A percentile compares a stretch with the other conserved stretches of the same genome.
phyloP scores from a whole-genome alignment of 2,329 filamentous ascomycete species.

The Hypoxylon sp. region DNA sequence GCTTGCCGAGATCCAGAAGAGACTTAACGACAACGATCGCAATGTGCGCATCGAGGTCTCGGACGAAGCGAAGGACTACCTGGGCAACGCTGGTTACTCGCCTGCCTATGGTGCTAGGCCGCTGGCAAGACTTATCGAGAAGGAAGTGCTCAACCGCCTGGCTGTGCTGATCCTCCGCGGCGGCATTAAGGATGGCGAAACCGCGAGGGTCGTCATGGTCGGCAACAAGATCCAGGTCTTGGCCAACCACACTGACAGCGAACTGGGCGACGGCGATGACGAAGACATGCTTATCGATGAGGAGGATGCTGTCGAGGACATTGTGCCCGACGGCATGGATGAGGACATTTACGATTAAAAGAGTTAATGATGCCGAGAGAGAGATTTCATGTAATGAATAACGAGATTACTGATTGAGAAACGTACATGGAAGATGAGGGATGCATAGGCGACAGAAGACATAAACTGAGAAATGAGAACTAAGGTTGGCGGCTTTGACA shows the following conservation, averaged over 20 bases:
- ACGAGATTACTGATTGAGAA: constrained; percentile 10
- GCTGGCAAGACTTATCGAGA: constrained; percentile 90
- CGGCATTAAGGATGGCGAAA: constrained; percentile 87
- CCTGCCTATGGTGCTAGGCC: constrained; percentile 95
- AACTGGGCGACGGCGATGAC: constrained; percentile 69
- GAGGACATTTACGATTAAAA: constrained; percentile 66
- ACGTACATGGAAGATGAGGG: constrained; percentile 1
- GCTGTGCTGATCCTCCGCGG: constrained; percentile 92
- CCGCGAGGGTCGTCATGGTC: constrained; percentile 82
- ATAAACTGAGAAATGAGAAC: constrained; percentile 8
- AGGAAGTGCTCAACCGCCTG: constrained; percentile 94
- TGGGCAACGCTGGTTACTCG: constrained; percentile 92
- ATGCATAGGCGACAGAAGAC: constrained; percentile 3
- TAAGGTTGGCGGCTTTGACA: neutral
- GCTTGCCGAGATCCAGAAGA: constrained; percentile 89
- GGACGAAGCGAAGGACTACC: constrained; percentile 90
- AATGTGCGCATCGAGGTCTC: constrained; percentile 88
- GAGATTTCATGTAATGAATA: constrained; percentile 19
- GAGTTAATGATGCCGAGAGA: constrained; percentile 18
- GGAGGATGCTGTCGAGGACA: constrained; percentile 80
- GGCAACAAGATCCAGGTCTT: constrained; percentile 85
- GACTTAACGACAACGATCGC: constrained; percentile 85
- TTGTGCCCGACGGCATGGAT: constrained; percentile 72
- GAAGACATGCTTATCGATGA: constrained; percentile 82
- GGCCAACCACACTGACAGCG: constrained; percentile 81